A percentile compares a stretch with the other conserved stretches of the same genome.
These are phyloP conservation scores for Plasmodium gallinaceum DNA, from an alignment of 169 alveolate species.

Conservation along the genomic window DNA sequence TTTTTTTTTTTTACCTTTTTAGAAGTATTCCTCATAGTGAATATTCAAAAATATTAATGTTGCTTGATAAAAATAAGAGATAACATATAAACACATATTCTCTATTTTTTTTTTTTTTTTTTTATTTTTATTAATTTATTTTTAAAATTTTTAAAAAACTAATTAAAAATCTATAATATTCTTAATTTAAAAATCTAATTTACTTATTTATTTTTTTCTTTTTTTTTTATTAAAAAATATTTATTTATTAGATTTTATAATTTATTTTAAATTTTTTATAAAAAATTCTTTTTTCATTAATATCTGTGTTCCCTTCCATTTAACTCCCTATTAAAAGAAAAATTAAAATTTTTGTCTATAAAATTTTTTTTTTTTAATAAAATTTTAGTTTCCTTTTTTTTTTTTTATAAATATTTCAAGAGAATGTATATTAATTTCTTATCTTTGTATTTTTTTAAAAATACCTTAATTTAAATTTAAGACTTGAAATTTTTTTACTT, in stretches of 20 bases:
- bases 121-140: background rate
- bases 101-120: slow-evolving; percentile 3
- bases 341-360: background rate
- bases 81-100: background rate
- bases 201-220: background rate
- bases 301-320: slow-evolving; percentile 73
- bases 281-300: background rate
- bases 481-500: slow-evolving; percentile 56
- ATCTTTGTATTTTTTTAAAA: background rate
- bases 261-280: background rate
- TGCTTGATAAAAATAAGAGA: slow-evolving; percentile 27
- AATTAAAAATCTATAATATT: too few species aligned
- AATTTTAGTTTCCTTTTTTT: too few species aligned
- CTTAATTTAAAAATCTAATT: too few species aligned
- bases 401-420: background rate
- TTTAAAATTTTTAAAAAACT: too few species aligned
- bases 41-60: slow-evolving; percentile 43
- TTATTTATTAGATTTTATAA: background rate
- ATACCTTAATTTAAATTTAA: slow-evolving; percentile 69
- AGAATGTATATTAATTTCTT: too few species aligned
- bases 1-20: slow-evolving; percentile 2
- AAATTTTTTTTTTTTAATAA: background rate
- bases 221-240: background rate
- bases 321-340: slow-evolving; percentile 35
- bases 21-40: slow-evolving; percentile 51